Base-by-base conservation (phyloP, 2,329 filamentous ascomycete species). In the Blumeriella jaapii region DNA sequence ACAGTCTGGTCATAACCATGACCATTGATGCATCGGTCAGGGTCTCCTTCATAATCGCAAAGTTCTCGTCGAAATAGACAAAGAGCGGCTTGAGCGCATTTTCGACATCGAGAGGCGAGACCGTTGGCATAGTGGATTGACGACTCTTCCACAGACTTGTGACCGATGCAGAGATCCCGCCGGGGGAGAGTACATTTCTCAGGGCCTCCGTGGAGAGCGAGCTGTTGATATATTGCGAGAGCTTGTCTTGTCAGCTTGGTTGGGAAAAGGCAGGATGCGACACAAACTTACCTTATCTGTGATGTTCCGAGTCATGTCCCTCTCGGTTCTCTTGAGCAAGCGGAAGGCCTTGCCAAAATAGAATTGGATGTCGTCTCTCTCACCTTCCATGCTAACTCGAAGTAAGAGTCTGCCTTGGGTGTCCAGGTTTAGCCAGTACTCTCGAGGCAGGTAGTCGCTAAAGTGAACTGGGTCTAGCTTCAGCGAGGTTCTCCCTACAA, bases 381-480 rank as follows among this genome's bases (percentile, higher is more conserved):
- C 91, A 33, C 91, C 91, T 61, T 98, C 91, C 91, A 98, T 98
- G 55, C 86, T 95, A 34, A 98, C 86, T 44, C 89, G 74, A 34
- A 98, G 72, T 38, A 98, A 62, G 19, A 98, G 61, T 32, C 89
- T 74, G 6, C 91, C 91, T 58, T 98, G 91, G 0, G 89, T 94
- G 57, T 98, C 91, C 29, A 98, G 71, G 55, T 96, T 89, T 12
- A 98, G 73, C 91, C 91, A 98, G 57, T 94, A 96, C 58, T 98
- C 91, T 44, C 87, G 75, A 11, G 91, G 91, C 48, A 96, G 67
- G 55, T 93, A 98, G 58, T 98, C 91, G 49, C 85, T 80, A 60
- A 98, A 98, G 61, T 95, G 87, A 24, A 84, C 71, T n/a, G 91
- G 91, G 51, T 98, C 91, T n/a, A 98, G 68, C 61, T 98, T 98